Evolutionary conservation across 2,329 filamentous ascomycete genomes (phyloP), one percentile per base, ranked within the genome.

Genomic region (Teratosphaeria nubilosa): DNA sequence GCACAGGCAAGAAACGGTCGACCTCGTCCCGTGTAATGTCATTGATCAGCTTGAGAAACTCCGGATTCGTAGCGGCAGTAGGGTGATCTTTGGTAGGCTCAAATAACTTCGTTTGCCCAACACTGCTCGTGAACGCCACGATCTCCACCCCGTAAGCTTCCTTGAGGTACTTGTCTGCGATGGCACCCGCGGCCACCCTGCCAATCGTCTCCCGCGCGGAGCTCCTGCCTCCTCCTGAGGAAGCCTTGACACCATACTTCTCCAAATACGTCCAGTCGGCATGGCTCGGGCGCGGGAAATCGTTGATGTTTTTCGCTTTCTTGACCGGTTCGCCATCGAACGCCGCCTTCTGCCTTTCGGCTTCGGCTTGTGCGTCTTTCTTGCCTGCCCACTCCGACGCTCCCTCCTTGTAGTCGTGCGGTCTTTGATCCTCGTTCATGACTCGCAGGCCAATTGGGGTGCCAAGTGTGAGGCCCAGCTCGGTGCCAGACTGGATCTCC

Each of bases 251-350:
- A 58, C 92, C 92, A 74, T 99, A 99, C 78, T 97, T 97, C 74
- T 96, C 89, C 61, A 96, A 81, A 77, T 97, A 97, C 60, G 94
- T 97, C 84, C 88, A 96, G 76, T 97, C 92, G 60, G 94, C 92
- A 76, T 97, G 94, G 72, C 86, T 90, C 37, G 92, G 94, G 55
- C 94, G 83, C 4, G 94, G 94, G 80, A 87, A 97, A 62, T 85
- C 77, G 75, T 97, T 90, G 84, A 96, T 96, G 84, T 83, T 75
- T 85, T 83, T 62, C 56, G 58, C 62, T 24, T 30, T 53, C 51
- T 53, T 30, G 7, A 34, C 51, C 2, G 25, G 25, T 22, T 30
- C 25, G 25, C 51, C 51, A n/a, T 30, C 51, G 13, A 30, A n/a
- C 24, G 51, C 51, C 51, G 51, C 31, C 20, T 11, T 22, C 10